Conservation (phyloP, 768 basidiomycete species). For the Tephrocybe rancida region DNA sequence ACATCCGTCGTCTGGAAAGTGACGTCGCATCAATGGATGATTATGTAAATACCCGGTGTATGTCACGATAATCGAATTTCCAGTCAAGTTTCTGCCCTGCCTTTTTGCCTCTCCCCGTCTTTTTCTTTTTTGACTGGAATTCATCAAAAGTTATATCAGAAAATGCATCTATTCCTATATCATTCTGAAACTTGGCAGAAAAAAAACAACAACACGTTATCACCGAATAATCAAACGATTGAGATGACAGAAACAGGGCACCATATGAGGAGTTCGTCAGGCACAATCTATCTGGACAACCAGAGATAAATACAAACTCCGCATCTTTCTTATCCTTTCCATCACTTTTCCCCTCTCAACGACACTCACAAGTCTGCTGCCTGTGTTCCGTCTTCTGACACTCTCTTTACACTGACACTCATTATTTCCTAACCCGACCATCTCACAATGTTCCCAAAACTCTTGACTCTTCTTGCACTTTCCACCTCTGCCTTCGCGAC, state of each 20-base stretch:
- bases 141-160: too few species aligned
- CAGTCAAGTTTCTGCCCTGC: too few species aligned
- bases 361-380: conserved; percentile 19
- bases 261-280: neutral
- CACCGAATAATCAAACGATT: too few species aligned
- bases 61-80: too few species aligned
- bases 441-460: conserved; percentile 55
- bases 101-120: too few species aligned
- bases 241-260: neutral
- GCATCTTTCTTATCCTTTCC: conserved; percentile 4
- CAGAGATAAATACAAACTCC: conserved; percentile 17
- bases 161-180: too few species aligned
- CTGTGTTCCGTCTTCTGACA: conserved; percentile 25
- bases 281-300: neutral
- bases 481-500: conserved; percentile 56
- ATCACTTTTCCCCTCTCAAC: conserved; percentile 11
- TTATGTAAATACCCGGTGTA: too few species aligned
- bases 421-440: conserved; percentile 19
- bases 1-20: too few species aligned
- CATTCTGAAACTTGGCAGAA: too few species aligned
- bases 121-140: too few species aligned
- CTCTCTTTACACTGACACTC: conserved; percentile 42
- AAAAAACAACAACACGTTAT: too few species aligned
- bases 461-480: conserved; percentile 50
- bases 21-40: too few species aligned